Evolutionary conservation across 495 filamentous ascomycete genomes (phyloP).

Genomic region (Pseudoneurospora amorphoporcata): DNA sequence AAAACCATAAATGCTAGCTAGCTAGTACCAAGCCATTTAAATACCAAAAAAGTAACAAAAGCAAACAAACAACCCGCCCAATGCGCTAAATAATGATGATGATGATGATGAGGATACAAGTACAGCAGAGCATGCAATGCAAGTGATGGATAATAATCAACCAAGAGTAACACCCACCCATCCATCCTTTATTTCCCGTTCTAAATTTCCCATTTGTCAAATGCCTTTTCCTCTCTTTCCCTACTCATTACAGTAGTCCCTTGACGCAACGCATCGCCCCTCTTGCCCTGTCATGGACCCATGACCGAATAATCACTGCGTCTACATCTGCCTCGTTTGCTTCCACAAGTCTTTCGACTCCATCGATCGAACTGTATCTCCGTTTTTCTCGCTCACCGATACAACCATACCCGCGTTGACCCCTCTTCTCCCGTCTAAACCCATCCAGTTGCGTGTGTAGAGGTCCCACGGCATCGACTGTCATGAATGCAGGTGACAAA

Average conservation of each 20-base stretch:
- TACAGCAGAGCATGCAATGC: not conserved
- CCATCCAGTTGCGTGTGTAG: not conserved
- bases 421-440: not conserved
- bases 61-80: too few relatives aligned
- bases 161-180: not conserved
- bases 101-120: not conserved
- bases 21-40: too few relatives aligned
- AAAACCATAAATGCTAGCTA: too few relatives aligned
- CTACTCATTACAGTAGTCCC: not conserved
- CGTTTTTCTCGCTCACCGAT: not conserved
- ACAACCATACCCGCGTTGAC: accelerated
- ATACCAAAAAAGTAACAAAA: too few relatives aligned
- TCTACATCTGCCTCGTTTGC: not conserved
- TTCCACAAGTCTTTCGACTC: not conserved
- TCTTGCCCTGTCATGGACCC: not conserved
- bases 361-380: not conserved
- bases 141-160: too few relatives aligned
- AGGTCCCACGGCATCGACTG: not conserved
- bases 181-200: not conserved
- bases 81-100: too few relatives aligned
- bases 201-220: not conserved
- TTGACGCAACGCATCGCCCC: not conserved
- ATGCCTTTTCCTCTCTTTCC: not conserved
- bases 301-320: not conserved
- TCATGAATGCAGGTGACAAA: not conserved